These are phyloP conservation scores for Penicillium macrosclerotiorum DNA, from an alignment of 495 filamentous ascomycete species.

Conservation along the genomic window DNA sequence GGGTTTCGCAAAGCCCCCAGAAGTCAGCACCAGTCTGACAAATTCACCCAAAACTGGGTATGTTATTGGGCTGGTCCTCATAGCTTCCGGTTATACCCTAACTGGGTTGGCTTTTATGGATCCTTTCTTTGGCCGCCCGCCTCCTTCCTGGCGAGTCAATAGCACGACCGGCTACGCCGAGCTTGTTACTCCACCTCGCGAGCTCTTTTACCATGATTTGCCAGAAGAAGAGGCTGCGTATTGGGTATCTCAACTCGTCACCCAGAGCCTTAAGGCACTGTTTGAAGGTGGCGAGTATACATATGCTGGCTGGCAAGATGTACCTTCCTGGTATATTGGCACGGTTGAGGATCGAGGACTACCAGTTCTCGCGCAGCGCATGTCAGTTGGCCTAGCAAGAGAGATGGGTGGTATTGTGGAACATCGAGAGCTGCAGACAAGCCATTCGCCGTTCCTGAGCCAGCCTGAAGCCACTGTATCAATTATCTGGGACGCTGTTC, in stretches of 20 bases:
- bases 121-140: conserved; percentile 27
- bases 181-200: conserved; percentile 24
- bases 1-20: conserved; percentile 31
- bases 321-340: conserved; percentile 32
- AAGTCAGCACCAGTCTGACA: conserved; percentile 8
- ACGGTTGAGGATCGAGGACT: conserved; percentile 32
- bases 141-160: conserved; percentile 25
- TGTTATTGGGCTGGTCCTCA: conserved; percentile 43
- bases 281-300: conserved; percentile 30
- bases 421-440: conserved; percentile 30
- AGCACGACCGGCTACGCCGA: conserved; percentile 25
- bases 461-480: conserved; percentile 23
- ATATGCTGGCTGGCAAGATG: conserved; percentile 33
- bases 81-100: conserved; percentile 32
- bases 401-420: conserved; percentile 25
- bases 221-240: conserved; percentile 20
- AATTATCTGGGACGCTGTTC: conserved; percentile 27
- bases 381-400: conserved; percentile 27
- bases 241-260: conserved; percentile 26
- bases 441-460: conserved; percentile 38
- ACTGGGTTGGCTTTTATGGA: conserved; percentile 29
- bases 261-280: conserved; percentile 30
- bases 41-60: conserved; percentile 24
- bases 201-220: conserved; percentile 36
- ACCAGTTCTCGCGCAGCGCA: conserved; percentile 33